phyloP scores from a whole-genome alignment of 441 rosid genomes.

The Populus hybrid region DNA sequence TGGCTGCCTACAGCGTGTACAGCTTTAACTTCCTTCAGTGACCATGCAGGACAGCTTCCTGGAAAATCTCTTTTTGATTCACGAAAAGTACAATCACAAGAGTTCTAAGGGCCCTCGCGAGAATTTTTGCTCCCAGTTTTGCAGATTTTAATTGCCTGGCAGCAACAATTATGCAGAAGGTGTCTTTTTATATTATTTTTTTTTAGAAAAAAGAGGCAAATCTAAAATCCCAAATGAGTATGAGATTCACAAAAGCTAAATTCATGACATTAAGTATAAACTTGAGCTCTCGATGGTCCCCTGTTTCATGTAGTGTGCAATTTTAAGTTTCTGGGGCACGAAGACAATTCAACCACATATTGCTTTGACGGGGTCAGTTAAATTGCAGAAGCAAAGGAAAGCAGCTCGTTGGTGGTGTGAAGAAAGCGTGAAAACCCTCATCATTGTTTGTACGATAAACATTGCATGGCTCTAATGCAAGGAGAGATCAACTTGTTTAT shows the following conservation, averaged over 20 bases:
- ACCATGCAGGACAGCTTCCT: background rate
- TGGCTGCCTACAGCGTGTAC: background rate
- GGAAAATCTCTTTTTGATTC: too few species aligned
- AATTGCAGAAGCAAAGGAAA: background rate
- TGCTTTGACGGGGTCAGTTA: background rate
- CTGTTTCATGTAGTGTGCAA: background rate
- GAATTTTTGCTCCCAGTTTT: background rate
- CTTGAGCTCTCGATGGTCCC: background rate
- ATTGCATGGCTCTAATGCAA: conserved; percentile 3
- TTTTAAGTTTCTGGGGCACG: background rate
- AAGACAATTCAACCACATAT: background rate
- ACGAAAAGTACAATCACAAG: background rate
- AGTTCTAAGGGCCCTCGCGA: background rate
- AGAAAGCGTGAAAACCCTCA: background rate
- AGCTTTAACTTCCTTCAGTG: background rate
- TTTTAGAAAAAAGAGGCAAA: too few species aligned
- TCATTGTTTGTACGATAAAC: background rate
- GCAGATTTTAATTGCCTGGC: background rate
- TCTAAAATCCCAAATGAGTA: too few species aligned
- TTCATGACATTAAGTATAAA: too few species aligned
- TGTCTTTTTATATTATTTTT: background rate
- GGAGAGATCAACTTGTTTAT: background rate
- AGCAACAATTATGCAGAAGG: background rate
- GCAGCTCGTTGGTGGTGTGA: background rate
- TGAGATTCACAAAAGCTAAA: too few species aligned